Base-by-base conservation (phyloP, 768 basidiomycete genomes). In the Pisolithus microcarpus region DNA sequence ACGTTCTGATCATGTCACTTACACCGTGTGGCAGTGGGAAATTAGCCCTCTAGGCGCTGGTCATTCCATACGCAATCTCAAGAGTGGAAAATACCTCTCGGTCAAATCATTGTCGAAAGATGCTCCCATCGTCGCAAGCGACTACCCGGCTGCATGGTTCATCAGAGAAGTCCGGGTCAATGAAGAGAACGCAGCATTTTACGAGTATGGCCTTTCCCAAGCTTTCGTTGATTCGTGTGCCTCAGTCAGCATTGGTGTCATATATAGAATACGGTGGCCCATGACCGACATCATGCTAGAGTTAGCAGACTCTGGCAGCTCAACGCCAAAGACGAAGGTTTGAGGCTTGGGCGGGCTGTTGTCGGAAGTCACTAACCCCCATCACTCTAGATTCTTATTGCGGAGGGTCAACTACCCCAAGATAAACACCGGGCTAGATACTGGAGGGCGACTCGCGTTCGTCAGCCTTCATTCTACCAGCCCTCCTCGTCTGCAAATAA, bases 251-350 rank as follows among this genome's bases (percentile, higher is more conserved):
- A 21, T 21, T 13, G 19, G 1, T 36, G 30, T 19, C n/a, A 9
- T 30, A 67, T 7, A 9, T 30, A 67, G 65, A 47, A 66, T 66
- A 53, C 52, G 45, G 15, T 66, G 66, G 66, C 65, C 65, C 0
- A 64, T 47, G n/a, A 56, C 60, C 18, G 64, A 58, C 1, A 62
- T 58, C 10, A 39, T 57, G n/a, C 64, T 66, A 7, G 65, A 66
- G 38, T 40, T 66, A 11, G 55, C 48, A 24, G 58, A 65, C 21
- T 52, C 26, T 38, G 66, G 65, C 30, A 57, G 51, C 16, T 66
- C 64, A 2, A 23, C 30, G 38, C 58, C 65, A 34, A 67, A 62
- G 55, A 67, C 65, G 10, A 66, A 64, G 64, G 66, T 66, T 9
- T 5, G 34, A 34, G 3, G 5, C 34, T 13, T 34, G 0, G 11